Base-by-base conservation (phyloP, 768 basidiomycete species). In the Pleurotus djamor region DNA sequence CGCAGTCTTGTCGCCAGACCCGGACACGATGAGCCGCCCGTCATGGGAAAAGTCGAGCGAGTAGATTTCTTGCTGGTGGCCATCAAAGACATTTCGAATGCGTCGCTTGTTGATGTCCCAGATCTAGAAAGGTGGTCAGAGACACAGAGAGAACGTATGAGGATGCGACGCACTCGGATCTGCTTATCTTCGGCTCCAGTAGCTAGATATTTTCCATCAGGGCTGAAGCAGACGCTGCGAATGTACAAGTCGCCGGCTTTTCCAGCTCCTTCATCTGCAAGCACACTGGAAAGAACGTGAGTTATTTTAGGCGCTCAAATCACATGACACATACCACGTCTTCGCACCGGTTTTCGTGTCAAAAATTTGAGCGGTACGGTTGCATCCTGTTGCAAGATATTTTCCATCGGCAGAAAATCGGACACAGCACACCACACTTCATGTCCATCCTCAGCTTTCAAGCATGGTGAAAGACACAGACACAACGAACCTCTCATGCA, bases 141-240 rank as follows among this genome's bases (percentile, higher is more conserved):
- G 48, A 36, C 32, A 45, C 17, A 32, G 57, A 48, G 14, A 44
- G 52, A 28, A 51, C 37, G 49, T 14, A 41, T 34, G 48, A 61
- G 77, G 48, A 80, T 81, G 69, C 85, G 84, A 56, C 54, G 41
- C 32, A 56, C 54, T 21, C 54, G 37, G 32, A 56, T 56, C 33
- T 56, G 87, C 60, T 90, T 85, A 75, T 98, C 96, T 72, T 98
- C 96, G 0, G 95, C 94, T 7, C 96, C 96, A 4, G 96, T 98
- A 34, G 96, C 96, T 35, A 98, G 83, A 61, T 81, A 87, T 71
- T 92, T 94, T 32, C 96, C 94, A 72, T 98, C 95, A 12, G 93
- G 91, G 54, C 94, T 96, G 75, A 97, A 96, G 60, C 91, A 84
- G 32, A 97, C 94, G 67, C 95, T 97, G 66, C 96, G 92, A 60